phyloP scores from a whole-genome alignment of 2,329 filamentous ascomycete genomes.

The Proliferodiscus dingleyae region DNA sequence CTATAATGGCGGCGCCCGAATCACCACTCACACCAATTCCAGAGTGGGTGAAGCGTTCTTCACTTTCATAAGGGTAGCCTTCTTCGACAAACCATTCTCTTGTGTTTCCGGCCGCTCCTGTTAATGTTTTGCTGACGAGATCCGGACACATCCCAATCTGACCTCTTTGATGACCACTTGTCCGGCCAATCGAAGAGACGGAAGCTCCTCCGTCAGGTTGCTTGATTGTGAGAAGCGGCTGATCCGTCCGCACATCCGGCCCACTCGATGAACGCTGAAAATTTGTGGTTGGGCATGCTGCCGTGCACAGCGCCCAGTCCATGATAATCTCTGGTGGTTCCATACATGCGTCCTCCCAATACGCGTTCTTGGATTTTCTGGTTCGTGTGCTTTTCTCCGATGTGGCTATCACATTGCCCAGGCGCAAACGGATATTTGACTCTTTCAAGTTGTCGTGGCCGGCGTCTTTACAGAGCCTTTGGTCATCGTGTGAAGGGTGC shows the following conservation, averaged over 20 bases:
- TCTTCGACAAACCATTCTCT: neutral
- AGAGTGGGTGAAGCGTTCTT: neutral
- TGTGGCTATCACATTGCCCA: neutral
- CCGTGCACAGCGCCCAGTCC: neutral
- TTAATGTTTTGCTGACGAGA: neutral
- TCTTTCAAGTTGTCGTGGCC: neutral
- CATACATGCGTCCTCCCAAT: neutral
- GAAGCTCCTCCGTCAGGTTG: neutral
- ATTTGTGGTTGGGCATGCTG: neutral
- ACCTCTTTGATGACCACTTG: neutral
- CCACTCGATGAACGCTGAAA: neutral
- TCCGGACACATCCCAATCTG: neutral
- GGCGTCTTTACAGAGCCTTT: neutral
- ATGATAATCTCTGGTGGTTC: neutral
- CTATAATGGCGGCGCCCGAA: neutral
- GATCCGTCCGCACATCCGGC: neutral
- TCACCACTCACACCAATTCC: neutral
- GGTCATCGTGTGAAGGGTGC: neutral
- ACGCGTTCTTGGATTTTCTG: neutral
- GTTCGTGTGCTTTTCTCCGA: neutral
- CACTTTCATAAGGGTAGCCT: neutral
- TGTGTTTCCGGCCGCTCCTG: neutral
- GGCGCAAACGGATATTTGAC: neutral
- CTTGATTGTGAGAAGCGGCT: neutral
- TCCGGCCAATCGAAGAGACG: neutral